phyloP scores from a whole-genome alignment of 345 rosid species.

The Eucalyptus tenuipes region DNA sequence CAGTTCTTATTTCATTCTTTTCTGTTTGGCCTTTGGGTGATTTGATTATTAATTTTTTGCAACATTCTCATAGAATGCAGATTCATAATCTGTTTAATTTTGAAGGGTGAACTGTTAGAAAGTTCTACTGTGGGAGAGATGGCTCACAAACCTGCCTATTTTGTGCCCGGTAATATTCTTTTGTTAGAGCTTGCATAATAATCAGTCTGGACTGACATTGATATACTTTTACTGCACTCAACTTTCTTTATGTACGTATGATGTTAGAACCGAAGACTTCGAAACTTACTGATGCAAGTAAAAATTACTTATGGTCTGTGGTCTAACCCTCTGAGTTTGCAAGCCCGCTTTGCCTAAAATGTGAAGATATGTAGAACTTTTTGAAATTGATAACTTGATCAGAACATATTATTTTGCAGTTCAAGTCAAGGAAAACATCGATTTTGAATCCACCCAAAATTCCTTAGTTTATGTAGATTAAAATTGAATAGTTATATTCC shows the following conservation, averaged over 20 bases:
- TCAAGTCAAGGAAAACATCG: neutral
- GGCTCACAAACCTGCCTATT: constrained; percentile 99
- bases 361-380: neutral
- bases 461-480: neutral
- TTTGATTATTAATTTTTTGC: constrained; percentile 19
- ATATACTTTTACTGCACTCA: neutral
- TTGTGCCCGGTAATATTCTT: constrained; percentile 71
- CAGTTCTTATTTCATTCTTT: constrained; percentile 2
- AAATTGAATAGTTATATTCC: neutral
- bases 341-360: neutral
- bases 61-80: constrained; percentile 28
- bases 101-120: constrained; percentile 91
- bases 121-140: constrained; percentile 73
- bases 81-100: constrained; percentile 43
- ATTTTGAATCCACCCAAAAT: neutral
- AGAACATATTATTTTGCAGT: neutral
- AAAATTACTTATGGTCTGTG: neutral
- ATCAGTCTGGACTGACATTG: neutral
- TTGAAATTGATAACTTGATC: neutral
- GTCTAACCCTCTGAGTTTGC: neutral
- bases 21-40: neutral
- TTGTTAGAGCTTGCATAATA: neutral
- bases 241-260: neutral
- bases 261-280: neutral
- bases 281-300: neutral